Conservation (phyloP, 768 basidiomycete genomes). For the Boletus rubropictus region DNA sequence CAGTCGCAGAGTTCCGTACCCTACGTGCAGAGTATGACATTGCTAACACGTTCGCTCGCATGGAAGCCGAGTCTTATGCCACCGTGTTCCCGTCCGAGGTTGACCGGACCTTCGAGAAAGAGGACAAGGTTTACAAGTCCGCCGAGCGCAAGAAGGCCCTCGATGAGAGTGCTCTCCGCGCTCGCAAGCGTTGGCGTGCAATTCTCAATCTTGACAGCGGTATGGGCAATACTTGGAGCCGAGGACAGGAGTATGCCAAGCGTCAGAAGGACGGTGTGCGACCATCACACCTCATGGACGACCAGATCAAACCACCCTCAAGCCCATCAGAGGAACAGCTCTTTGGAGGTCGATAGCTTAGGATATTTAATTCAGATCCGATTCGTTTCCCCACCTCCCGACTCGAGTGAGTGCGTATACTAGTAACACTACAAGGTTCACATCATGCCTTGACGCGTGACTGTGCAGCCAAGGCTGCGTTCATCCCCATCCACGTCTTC, state of each 20-base stretch:
- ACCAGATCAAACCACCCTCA: conserved; percentile 19
- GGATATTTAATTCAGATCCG: conserved; percentile 1
- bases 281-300: conserved; percentile 58
- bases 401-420: conserved; percentile 2
- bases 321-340: conserved; percentile 24
- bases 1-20: conserved; percentile 81
- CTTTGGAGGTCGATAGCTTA: conserved; percentile 15
- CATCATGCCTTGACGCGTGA: conserved; percentile 48
- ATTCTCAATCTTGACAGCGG: conserved; percentile 43
- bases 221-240: conserved; percentile 54
- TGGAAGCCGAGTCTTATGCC: conserved; percentile 78
- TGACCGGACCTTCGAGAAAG: conserved; percentile 53
- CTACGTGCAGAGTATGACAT: conserved; percentile 82
- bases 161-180: conserved; percentile 55
- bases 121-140: conserved; percentile 55
- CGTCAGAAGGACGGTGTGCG: conserved; percentile 67
- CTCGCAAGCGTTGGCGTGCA: conserved; percentile 75
- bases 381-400: background rate
- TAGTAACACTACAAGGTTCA: conserved; percentile 16
- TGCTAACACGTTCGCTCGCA: conserved; percentile 64
- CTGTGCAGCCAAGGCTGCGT: conserved; percentile 82
- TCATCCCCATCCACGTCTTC: conserved; percentile 99
- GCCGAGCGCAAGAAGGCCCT: conserved; percentile 52
- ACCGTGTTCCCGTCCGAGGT: conserved; percentile 60
- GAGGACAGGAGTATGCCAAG: conserved; percentile 64